These are phyloP conservation scores for Aphanocladium album DNA, from an alignment of 2,329 filamentous ascomycete species.

Conservation along the genomic window DNA sequence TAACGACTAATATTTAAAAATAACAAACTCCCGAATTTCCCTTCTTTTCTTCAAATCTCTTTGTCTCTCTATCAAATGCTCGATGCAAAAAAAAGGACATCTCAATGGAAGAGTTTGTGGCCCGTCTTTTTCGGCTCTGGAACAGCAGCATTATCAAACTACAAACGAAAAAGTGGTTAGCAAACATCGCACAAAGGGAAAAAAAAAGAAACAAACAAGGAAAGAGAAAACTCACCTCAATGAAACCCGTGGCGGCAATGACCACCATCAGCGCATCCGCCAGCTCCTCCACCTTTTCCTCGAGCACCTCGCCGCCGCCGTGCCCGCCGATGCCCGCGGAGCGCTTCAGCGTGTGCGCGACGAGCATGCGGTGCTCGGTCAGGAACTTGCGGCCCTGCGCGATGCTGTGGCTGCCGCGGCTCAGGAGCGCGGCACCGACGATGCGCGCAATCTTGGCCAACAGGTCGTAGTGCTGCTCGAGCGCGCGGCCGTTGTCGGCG, in stretches of 20 bases:
- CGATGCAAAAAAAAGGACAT: not conserved
- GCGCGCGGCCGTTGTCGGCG: conserved; percentile 53
- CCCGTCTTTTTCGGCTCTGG: conserved; percentile 29
- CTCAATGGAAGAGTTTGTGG: conserved; percentile 36
- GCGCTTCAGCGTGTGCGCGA: conserved; percentile 86
- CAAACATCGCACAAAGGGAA: too few relatives aligned
- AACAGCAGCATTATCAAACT: conserved; percentile 38
- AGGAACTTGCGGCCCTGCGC: conserved; percentile 77
- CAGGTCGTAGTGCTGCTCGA: conserved; percentile 78
- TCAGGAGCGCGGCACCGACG: conserved; percentile 74
- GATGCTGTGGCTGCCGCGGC: conserved; percentile 76
- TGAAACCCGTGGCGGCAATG: conserved; percentile 75
- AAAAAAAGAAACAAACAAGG: not conserved
- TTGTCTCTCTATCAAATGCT: not conserved
- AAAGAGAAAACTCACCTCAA: conserved; percentile 58
- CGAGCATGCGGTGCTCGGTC: conserved; percentile 72
- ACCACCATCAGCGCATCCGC: conserved; percentile 82
- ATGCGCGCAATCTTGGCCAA: conserved; percentile 77
- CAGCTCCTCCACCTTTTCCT: conserved; percentile 65
- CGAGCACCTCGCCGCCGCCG: conserved; percentile 37
- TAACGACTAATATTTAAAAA: not conserved
- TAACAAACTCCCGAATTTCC: not conserved
- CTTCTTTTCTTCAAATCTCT: not conserved
- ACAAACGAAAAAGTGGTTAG: not conserved
- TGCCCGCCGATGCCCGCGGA: conserved; percentile 68